Percentiles rank a stretch among this genome's conserved stretches.
Evolutionary conservation across 257 asterid genomes (phyloP).

Genomic region (Ophiorrhiza pumila): DNA sequence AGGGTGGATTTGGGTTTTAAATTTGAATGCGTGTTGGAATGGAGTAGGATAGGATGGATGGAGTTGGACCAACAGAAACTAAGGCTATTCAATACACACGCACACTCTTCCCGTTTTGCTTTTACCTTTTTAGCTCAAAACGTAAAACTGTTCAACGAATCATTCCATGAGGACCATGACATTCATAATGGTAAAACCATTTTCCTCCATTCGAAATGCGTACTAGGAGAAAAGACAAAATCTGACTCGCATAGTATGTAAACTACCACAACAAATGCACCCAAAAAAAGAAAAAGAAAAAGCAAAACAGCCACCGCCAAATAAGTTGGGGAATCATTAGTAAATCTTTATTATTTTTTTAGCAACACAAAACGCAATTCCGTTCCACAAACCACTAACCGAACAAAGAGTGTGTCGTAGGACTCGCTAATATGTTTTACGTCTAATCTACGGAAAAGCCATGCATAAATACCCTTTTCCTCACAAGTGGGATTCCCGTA

Average conservation of each 20-base stretch:
- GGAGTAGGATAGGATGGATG: neutral
- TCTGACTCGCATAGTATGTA: neutral
- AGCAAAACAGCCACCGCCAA: neutral
- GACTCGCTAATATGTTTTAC: neutral
- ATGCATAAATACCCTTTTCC: neutral
- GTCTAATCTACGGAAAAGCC: neutral
- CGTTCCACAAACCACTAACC: neutral
- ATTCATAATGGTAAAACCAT: neutral
- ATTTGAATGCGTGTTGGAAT: neutral
- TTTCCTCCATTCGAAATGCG: neutral
- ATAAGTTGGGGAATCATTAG: neutral
- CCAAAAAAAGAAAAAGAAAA: too few species aligned
- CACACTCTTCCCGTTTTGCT: conserved; percentile 26
- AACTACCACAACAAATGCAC: conserved; percentile 3
- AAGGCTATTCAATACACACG: too few species aligned
- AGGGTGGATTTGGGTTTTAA: too few species aligned
- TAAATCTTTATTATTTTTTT: neutral
- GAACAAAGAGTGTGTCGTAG: neutral
- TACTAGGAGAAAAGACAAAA: neutral
- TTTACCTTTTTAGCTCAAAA: conserved; percentile 12
- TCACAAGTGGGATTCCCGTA: neutral
- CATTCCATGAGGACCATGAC: conserved; percentile 2
- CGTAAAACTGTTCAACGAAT: conserved; percentile 10
- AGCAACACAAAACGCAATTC: neutral
- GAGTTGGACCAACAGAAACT: conserved; percentile 27